phyloP scores from a whole-genome alignment of 805 yeast genomes.

The Spathaspora sp. region DNA sequence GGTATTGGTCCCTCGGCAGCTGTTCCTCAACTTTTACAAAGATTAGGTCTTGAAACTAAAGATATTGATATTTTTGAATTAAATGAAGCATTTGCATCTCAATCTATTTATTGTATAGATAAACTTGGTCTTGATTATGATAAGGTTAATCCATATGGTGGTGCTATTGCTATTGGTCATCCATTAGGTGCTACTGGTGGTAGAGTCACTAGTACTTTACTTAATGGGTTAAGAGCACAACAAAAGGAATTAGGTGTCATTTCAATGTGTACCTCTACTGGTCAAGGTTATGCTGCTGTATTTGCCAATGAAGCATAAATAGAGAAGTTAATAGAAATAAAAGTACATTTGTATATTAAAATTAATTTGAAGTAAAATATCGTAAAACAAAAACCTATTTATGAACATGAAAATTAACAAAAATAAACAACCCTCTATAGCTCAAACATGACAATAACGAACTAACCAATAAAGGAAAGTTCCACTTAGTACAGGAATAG shows the following conservation, averaged over 20 bases:
- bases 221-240: constrained; percentile 26
- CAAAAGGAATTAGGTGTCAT: constrained; percentile 32
- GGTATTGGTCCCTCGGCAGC: constrained; percentile 35
- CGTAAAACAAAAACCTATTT: no score
- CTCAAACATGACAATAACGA: constrained; percentile 4
- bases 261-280: constrained; percentile 41
- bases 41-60: constrained; percentile 18
- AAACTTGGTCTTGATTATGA: constrained; percentile 20
- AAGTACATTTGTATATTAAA: neutral
- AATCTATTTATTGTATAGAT: constrained; percentile 24
- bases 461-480: constrained; percentile 53
- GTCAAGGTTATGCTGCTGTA: constrained; percentile 36
- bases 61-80: constrained; percentile 30
- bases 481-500: constrained; percentile 87
- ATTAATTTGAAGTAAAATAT: neutral
- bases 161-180: constrained; percentile 16
- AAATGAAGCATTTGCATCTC: constrained; percentile 37
- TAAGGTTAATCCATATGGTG: constrained; percentile 38
- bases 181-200: constrained; percentile 67
- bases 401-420: neutral
- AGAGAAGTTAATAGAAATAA: neutral
- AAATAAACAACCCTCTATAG: neutral
- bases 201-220: constrained; percentile 31
- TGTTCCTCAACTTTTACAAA: constrained; percentile 20
- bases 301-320: constrained; percentile 21